Base-by-base conservation (phyloP, 306 rosid species). In the Cucumis cinereus region DNA sequence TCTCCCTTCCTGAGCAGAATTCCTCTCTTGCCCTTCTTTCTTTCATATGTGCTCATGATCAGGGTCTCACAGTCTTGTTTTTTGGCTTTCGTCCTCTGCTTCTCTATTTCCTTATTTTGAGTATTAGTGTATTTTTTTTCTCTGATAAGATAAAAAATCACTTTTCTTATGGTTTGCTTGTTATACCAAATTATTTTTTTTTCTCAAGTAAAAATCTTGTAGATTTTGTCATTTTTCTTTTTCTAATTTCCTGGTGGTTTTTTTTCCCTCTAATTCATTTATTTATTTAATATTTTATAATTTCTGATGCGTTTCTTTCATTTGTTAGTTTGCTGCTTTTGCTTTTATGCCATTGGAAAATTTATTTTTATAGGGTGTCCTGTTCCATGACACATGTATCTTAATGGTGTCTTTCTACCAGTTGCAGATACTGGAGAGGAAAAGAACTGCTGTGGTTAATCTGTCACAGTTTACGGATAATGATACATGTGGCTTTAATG, bases 391-490 rank as follows among this genome's bases (percentile, higher is more conserved):
- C 17, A 24, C 49, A 26, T 49, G 50, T 49, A 10, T 71, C 23
- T 71, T 49, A 43, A 26, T 71, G 14, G 47, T 24, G 41, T 71
- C 33, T 61, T 61, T 61, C 23, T 71, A 71, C 75, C 41, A 16
- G 50, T 71, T 71, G 35, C 87, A 90, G 93, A 79, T 78, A 73
- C 50, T 38, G 60, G 83, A 75, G 59, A 52, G 69, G 28, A 77
- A 78, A 80, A 78, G 59, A 45, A 71, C 77, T 74, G 79, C 80
- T n/a, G 40, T 73, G 6, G 76, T 74, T 71, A 81, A 81, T 63
- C 79, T 86, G 62, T 83, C 81, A 60, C 80, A 73, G 82, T 58
- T 82, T 75, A 79, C 77, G 7, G 74, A 77, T 75, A 83, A 84
- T 56, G 68, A 40, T 73, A 70, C 79, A 59, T 74, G 83, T 47